phyloP scores from a whole-genome alignment of 2,329 filamentous ascomycete genomes.

The Botrytis hyacinthi region DNA sequence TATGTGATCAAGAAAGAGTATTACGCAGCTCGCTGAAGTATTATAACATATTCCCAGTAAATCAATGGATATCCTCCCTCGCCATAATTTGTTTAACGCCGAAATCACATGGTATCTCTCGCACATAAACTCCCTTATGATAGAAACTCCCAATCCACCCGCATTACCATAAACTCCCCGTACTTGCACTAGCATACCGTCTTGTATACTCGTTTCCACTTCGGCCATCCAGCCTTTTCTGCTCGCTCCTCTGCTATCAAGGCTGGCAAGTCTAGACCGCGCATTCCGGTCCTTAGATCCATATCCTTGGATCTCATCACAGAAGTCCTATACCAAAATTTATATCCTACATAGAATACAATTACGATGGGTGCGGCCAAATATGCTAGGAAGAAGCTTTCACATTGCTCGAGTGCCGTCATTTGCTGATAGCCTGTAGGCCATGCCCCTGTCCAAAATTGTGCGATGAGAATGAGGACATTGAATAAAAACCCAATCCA shows the following conservation, averaged over 20 bases:
- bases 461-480: conserved; percentile 69
- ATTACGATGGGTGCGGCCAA: conserved; percentile 68
- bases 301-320: conserved; percentile 70
- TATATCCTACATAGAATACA: conserved; percentile 70
- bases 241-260: conserved; percentile 77
- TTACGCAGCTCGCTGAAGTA: not conserved
- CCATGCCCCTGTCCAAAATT: conserved; percentile 85
- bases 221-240: conserved; percentile 69
- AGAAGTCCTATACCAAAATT: conserved; percentile 68
- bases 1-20: not conserved
- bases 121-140: conserved; percentile 1
- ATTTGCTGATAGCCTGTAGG: conserved; percentile 59
- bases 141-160: not conserved
- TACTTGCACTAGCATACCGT: conserved; percentile 57
- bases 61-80: not conserved
- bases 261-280: conserved; percentile 78
- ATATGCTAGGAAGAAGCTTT: conserved; percentile 72
- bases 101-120: conserved; percentile 11
- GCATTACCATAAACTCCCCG: not conserved
- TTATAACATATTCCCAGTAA: conserved; percentile 2
- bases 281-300: conserved; percentile 81
- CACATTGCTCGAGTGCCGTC: conserved; percentile 48
- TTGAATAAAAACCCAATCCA: conserved; percentile 79
- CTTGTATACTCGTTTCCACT: conserved; percentile 75
- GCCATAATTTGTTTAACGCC: not conserved